These are phyloP conservation scores for Melaleuca quinquenervia DNA, from an alignment of 345 rosid species.

Conservation along the genomic window DNA sequence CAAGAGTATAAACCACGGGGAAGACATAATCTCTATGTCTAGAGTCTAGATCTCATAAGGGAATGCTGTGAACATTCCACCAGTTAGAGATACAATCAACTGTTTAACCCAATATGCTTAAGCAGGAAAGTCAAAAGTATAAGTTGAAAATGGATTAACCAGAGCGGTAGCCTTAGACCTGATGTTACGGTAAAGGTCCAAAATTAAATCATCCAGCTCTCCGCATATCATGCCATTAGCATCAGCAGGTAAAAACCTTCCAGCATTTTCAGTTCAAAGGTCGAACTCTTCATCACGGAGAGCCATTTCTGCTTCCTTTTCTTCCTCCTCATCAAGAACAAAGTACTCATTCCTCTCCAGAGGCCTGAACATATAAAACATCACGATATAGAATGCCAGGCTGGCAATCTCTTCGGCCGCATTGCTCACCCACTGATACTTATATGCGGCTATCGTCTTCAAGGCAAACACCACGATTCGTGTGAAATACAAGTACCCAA, in stretches of 20 bases:
- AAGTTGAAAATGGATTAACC: not conserved
- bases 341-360: slow-evolving; percentile 86
- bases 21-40: not conserved
- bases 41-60: not conserved
- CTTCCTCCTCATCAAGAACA: slow-evolving; percentile 80
- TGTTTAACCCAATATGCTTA: not conserved
- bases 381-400: slow-evolving; percentile 55
- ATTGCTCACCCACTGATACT: slow-evolving; percentile 92
- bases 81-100: not conserved
- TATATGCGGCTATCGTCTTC: slow-evolving; percentile 77
- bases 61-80: not conserved
- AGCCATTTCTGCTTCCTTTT: slow-evolving; percentile 89
- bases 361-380: slow-evolving; percentile 94
- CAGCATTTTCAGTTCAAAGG: slow-evolving; percentile 29
- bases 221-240: not conserved
- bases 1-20: not conserved
- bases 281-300: slow-evolving; percentile 84
- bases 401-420: slow-evolving; percentile 87
- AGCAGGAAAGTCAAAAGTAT: not conserved
- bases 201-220: not conserved
- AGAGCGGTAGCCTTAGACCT: not conserved
- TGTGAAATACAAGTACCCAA: slow-evolving; percentile 84
- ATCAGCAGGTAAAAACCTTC: not conserved
- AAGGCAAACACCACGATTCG: slow-evolving; percentile 86
- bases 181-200: not conserved